Percentiles rank a stretch among this genome's conserved stretches.
Conservation (phyloP, 305 asterid genomes). For the Euphrasia arctica region DNA sequence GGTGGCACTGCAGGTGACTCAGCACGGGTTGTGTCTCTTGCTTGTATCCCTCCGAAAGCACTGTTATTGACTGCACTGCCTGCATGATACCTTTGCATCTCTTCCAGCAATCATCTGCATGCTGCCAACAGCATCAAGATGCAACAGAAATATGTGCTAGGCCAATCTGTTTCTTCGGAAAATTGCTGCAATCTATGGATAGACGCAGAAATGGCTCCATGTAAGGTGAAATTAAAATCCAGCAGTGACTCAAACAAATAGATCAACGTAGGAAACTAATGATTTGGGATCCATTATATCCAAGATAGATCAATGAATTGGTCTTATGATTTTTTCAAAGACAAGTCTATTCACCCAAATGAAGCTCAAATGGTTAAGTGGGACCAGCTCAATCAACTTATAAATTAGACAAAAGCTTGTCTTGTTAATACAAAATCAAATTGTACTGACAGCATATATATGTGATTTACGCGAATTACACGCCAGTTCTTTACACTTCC, state of each 20-base stretch:
- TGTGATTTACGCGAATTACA: too few relatives aligned
- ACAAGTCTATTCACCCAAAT: too few relatives aligned
- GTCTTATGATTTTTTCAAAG: too few relatives aligned
- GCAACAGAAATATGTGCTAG: slow-evolving; percentile 29
- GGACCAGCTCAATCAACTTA: background rate
- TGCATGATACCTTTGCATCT: slow-evolving; percentile 89
- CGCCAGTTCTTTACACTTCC: background rate
- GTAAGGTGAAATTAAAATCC: too few relatives aligned
- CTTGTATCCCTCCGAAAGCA: slow-evolving; percentile 54
- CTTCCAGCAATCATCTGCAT: slow-evolving; percentile 82
- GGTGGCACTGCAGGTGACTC: slow-evolving; percentile 55
- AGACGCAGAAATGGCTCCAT: background rate
- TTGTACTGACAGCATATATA: background rate
- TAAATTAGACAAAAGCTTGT: background rate
- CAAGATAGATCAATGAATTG: too few relatives aligned
- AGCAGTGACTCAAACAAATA: too few relatives aligned
- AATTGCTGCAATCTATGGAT: slow-evolving; percentile 9
- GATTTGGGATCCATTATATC: too few relatives aligned
- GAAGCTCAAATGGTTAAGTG: background rate
- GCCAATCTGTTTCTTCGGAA: slow-evolving; percentile 30
- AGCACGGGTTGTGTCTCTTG: slow-evolving; percentile 65
- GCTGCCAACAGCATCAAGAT: slow-evolving; percentile 74
- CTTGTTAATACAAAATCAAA: background rate
- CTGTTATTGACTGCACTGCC: slow-evolving; percentile 73
- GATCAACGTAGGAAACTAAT: too few relatives aligned